Percentiles rank a stretch among this genome's conserved stretches.
These are phyloP conservation scores for Lignosus rhinocerotis DNA, from an alignment of 1,284 basidiomycete genomes.

Conservation along the genomic window DNA sequence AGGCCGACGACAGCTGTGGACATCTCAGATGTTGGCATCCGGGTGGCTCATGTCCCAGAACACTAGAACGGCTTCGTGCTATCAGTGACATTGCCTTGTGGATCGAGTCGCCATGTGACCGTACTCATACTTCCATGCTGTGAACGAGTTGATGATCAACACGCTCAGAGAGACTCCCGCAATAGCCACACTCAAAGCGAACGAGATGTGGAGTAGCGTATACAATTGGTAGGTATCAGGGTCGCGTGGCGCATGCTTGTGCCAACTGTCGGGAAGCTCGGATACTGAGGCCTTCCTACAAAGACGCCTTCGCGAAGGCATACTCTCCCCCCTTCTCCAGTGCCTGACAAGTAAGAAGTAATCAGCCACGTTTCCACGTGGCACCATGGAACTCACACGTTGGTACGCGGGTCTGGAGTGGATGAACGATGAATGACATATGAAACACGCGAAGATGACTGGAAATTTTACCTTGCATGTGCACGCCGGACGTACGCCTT, in stretches of 20 bases:
- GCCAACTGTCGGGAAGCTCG: neutral
- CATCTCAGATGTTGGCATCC: neutral
- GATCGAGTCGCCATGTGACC: slow-evolving; percentile 1
- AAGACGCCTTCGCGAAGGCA: slow-evolving; percentile 25
- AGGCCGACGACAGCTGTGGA: neutral
- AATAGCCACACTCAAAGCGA: neutral
- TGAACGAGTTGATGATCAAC: neutral
- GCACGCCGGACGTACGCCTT: slow-evolving; percentile 33
- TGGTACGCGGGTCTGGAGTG: slow-evolving; percentile 37
- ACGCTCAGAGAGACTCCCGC: neutral
- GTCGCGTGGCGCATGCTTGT: neutral
- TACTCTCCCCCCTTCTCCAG: slow-evolving; percentile 39
- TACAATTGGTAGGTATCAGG: neutral
- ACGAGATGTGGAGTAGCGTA: neutral
- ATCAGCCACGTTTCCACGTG: neutral
- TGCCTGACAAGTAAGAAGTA: slow-evolving; percentile 24
- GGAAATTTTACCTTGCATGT: slow-evolving; percentile 30
- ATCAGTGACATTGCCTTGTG: neutral
- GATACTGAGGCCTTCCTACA: neutral
- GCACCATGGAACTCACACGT: slow-evolving; percentile 28
- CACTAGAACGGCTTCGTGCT: neutral
- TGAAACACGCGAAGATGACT: neutral
- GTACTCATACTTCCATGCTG: neutral
- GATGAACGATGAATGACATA: slow-evolving; percentile 1
- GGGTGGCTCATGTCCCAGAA: neutral